Percentiles rank a stretch among this genome's conserved stretches.
Evolutionary conservation across 2,329 filamentous ascomycete genomes (phyloP).

Genomic region (Dothiorella sarmentorum): DNA sequence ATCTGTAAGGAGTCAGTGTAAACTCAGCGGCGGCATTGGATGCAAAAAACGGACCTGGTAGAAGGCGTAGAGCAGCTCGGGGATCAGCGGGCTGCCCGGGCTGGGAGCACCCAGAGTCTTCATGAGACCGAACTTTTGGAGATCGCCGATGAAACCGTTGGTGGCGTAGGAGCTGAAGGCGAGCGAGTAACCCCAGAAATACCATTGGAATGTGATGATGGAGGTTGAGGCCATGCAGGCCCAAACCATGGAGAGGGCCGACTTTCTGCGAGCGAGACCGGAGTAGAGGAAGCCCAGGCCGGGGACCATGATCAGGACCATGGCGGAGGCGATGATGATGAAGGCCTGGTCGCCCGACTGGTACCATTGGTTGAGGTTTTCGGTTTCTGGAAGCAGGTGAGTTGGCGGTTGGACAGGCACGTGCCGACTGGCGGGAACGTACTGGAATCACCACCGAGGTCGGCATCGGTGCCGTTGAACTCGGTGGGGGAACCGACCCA

Average conservation of each 20-base stretch:
- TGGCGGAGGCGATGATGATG: conserved; percentile 83
- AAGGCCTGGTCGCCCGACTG: conserved; percentile 87
- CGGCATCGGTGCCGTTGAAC: conserved; percentile 55
- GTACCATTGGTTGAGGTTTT: conserved; percentile 96
- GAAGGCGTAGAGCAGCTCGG: conserved; percentile 87
- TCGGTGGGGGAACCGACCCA: conserved; percentile 44
- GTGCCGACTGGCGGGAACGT: conserved; percentile 39
- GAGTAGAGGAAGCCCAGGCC: conserved; percentile 98
- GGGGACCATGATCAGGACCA: conserved; percentile 95
- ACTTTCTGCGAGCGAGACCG: conserved; percentile 94
- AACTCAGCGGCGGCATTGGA: background rate
- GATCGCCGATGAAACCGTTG: conserved; percentile 88
- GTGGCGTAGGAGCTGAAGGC: conserved; percentile 79
- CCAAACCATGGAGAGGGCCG: conserved; percentile 94
- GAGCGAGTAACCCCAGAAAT: conserved; percentile 97
- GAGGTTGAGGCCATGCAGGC: conserved; percentile 92
- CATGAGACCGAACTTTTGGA: conserved; percentile 84
- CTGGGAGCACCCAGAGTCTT: conserved; percentile 81
- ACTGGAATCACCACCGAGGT: conserved; percentile 75
- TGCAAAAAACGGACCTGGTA: conserved; percentile 65
- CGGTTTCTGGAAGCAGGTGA: conserved; percentile 54
- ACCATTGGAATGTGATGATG: conserved; percentile 96
- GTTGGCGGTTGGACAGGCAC: conserved; percentile 2
- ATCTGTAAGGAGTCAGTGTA: conserved; percentile 56
- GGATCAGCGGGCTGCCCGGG: conserved; percentile 81